phyloP scores from a whole-genome alignment of 176 grass and related monocot genomes.

The Oropetium thomaeum region DNA sequence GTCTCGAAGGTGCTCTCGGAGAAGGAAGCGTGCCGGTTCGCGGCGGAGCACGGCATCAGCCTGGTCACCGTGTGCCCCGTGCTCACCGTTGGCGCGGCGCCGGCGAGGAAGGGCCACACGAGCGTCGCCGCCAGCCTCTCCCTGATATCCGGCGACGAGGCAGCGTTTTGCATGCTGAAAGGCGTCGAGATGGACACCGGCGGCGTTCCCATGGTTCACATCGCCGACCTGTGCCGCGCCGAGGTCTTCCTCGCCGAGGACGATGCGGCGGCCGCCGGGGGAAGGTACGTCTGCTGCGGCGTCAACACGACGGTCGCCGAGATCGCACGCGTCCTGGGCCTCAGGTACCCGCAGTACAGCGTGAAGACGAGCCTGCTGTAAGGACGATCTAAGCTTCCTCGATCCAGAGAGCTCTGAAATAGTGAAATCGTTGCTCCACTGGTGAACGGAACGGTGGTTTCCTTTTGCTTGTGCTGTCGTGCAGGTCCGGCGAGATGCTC shows the following conservation, averaged over 20 bases:
- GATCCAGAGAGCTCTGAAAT: too few species aligned
- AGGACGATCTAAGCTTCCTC: background rate
- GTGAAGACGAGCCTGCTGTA: slow-evolving; percentile 34
- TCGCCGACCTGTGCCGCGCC: slow-evolving; percentile 67
- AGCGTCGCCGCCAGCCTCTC: slow-evolving; percentile 38
- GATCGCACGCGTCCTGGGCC: slow-evolving; percentile 39
- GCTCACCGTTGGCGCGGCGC: slow-evolving; percentile 16
- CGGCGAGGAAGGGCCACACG: slow-evolving; percentile 2
- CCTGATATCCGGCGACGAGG: slow-evolving; percentile 40
- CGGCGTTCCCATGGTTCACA: slow-evolving; percentile 18
- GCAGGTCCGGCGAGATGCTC: slow-evolving; percentile 39
- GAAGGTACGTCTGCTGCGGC: slow-evolving; percentile 63
- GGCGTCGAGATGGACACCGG: background rate
- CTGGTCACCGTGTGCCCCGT: slow-evolving; percentile 46
- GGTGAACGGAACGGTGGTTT: background rate
- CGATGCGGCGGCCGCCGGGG: slow-evolving; percentile 35
- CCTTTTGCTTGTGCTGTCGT: background rate
- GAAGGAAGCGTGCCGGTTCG: slow-evolving; percentile 31
- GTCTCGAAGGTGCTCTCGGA: slow-evolving; percentile 47
- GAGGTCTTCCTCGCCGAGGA: slow-evolving; percentile 64
- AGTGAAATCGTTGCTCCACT: too few species aligned
- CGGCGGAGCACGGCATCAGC: slow-evolving; percentile 38
- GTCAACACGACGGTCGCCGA: slow-evolving; percentile 40
- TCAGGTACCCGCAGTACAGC: slow-evolving; percentile 56
- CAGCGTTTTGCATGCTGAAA: slow-evolving; percentile 24